Evolutionary conservation across 2,329 filamentous ascomycete genomes (phyloP).

Genomic region (Fusarium clavum): DNA sequence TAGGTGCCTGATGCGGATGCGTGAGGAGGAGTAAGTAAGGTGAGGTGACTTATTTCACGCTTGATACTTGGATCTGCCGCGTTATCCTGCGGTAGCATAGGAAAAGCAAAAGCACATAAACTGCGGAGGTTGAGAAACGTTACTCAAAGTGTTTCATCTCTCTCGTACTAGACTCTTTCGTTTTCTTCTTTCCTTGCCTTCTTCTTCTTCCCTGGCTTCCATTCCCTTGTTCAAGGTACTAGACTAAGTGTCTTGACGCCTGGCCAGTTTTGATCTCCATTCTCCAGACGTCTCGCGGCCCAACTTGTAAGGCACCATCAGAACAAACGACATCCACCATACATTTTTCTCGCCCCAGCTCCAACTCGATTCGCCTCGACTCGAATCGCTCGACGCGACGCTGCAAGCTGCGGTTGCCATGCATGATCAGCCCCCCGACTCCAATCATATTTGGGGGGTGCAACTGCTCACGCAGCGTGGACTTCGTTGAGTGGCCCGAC

Average conservation of each 20-base stretch:
- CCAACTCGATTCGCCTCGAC: conserved; percentile 19
- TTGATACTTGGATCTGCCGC: conserved; percentile 44
- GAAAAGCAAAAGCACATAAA: not conserved
- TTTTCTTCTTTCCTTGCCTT: not conserved
- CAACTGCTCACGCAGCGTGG: conserved; percentile 47
- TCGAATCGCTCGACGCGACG: conserved; percentile 34
- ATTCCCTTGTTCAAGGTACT: not conserved
- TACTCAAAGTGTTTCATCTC: conserved; percentile 11
- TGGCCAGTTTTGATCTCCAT: conserved; percentile 13
- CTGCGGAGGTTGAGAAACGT: conserved; percentile 31
- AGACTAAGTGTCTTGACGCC: conserved; percentile 13
- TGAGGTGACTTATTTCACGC: conserved; percentile 41
- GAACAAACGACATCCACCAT: conserved; percentile 24
- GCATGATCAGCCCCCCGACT: conserved; percentile 47
- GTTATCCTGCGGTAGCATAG: conserved; percentile 35
- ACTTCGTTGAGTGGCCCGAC: conserved; percentile 46
- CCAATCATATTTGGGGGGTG: conserved; percentile 46
- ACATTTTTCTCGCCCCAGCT: conserved; percentile 40
- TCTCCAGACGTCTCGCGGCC: conserved; percentile 40
- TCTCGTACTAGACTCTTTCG: conserved; percentile 18
- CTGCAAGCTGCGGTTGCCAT: conserved; percentile 48
- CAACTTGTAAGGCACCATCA: conserved; percentile 44
- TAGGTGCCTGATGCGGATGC: conserved; percentile 43
- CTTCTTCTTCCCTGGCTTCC: not conserved
- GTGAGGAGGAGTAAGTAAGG: conserved; percentile 41